Percentiles rank a stretch among this genome's conserved stretches.
These are phyloP conservation scores for Passiflora organensis DNA, from an alignment of 345 rosid genomes.

Conservation along the genomic window DNA sequence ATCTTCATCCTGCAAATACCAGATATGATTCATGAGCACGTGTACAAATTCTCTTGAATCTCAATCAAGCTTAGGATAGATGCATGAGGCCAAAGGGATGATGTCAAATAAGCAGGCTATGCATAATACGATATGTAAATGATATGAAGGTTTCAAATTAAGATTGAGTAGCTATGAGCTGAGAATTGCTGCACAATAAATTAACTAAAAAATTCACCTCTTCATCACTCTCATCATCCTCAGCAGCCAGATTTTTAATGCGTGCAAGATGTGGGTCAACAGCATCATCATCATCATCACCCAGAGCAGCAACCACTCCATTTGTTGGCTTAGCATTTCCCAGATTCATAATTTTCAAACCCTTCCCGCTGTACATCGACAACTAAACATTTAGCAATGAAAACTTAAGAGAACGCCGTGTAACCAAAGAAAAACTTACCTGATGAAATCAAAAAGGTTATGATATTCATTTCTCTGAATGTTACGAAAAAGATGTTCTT, in stretches of 20 bases:
- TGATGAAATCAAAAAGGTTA: slow-evolving; percentile 75
- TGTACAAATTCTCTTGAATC: background rate
- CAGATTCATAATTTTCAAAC: slow-evolving; percentile 86
- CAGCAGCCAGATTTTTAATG: slow-evolving; percentile 78
- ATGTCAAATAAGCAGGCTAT: background rate
- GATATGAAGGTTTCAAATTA: background rate
- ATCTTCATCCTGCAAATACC: slow-evolving; percentile 72
- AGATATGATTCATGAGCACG: background rate
- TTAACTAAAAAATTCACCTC: slow-evolving; percentile 68
- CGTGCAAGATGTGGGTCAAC: slow-evolving; percentile 96
- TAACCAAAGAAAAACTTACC: slow-evolving; percentile 35
- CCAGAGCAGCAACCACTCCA: slow-evolving; percentile 75
- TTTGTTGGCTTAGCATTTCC: slow-evolving; percentile 53
- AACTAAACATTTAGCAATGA: slow-evolving; percentile 1
- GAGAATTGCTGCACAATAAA: too few relatives aligned
- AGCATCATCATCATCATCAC: slow-evolving; percentile 71
- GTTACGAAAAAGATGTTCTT: slow-evolving; percentile 93
- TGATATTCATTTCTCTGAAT: slow-evolving; percentile 97
- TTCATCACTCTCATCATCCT: slow-evolving; percentile 95
- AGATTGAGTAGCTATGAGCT: too few relatives aligned
- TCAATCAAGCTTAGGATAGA: background rate
- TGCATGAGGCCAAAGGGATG: background rate
- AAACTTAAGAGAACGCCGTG: background rate
- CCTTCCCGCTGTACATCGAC: slow-evolving; percentile 55
- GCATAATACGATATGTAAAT: background rate